phyloP scores from a whole-genome alignment of 768 basidiomycete genomes.

The Cyathus striatus region DNA sequence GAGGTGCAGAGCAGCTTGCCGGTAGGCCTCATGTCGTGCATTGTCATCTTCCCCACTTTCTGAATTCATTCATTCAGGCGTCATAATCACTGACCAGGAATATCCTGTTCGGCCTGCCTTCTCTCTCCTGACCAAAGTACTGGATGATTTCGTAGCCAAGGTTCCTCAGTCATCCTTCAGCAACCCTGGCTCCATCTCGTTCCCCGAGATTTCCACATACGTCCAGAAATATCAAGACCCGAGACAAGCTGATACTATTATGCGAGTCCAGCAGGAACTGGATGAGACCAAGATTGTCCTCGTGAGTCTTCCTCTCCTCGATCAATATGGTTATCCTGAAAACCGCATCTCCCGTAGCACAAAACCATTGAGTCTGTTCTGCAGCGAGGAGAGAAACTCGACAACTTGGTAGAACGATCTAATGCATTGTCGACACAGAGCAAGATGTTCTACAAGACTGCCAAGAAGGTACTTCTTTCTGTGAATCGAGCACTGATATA shows the following conservation, averaged over 20 bases:
- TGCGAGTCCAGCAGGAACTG: conserved; percentile 96
- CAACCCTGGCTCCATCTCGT: conserved; percentile 66
- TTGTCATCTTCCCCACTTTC: conserved; percentile 4
- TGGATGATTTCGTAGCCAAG: conserved; percentile 87
- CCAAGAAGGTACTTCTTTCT: conserved; percentile 77
- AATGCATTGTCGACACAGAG: conserved; percentile 82
- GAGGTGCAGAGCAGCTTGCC: conserved; percentile 79
- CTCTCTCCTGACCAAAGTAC: conserved; percentile 86
- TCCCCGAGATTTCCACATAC: conserved; percentile 72
- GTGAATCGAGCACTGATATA: conserved; percentile 1
- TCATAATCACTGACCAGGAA: conserved; percentile 92
- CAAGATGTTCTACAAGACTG: conserved; percentile 99
- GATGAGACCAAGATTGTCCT: conserved; percentile 99
- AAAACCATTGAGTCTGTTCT: conserved; percentile 98
- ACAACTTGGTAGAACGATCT: conserved; percentile 92
- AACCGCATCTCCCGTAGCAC: conserved; percentile 51
- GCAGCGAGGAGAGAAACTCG: conserved; percentile 93
- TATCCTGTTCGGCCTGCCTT: conserved; percentile 97
- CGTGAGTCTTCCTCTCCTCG: conserved; percentile 43
- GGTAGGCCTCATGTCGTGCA: conserved; percentile 42
- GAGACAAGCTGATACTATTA: conserved; percentile 93
- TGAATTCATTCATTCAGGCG: conserved; percentile 40
- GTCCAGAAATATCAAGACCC: conserved; percentile 96
- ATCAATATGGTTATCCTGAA: background rate
- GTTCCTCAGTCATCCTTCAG: conserved; percentile 67